Conservation (phyloP, 164 flowering plant species). For the Chimonanthus praecox region DNA sequence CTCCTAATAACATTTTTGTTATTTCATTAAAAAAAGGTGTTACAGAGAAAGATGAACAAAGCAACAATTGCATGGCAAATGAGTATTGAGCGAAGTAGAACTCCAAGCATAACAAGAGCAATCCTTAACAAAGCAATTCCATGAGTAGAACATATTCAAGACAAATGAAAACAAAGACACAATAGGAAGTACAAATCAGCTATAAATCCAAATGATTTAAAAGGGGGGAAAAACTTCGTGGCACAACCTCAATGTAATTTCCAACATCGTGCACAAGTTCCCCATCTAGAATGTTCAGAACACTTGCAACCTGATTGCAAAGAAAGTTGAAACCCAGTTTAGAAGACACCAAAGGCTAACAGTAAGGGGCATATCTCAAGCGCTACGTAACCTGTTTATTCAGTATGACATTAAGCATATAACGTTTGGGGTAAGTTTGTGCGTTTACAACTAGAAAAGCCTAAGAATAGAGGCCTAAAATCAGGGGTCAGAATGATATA, state of each 20-base stretch:
- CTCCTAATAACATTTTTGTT: too few relatives aligned
- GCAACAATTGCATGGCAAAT: too few relatives aligned
- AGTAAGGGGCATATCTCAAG: constrained; percentile 3
- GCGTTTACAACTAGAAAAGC: not conserved
- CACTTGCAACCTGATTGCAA: constrained; percentile 70
- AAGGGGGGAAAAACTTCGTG: not conserved
- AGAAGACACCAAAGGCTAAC: constrained; percentile 1
- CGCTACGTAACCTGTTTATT: not conserved
- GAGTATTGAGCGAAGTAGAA: too few relatives aligned
- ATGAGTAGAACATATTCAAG: constrained; percentile 2
- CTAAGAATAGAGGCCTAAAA: not conserved
- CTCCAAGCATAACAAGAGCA: too few relatives aligned
- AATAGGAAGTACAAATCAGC: not conserved
- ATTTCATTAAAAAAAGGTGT: too few relatives aligned
- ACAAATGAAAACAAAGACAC: not conserved
- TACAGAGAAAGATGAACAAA: too few relatives aligned
- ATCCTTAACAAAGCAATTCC: not conserved
- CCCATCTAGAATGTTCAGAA: constrained; percentile 74
- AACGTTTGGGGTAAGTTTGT: too few relatives aligned
- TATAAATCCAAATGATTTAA: not conserved
- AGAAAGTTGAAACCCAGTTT: not conserved
- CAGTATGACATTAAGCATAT: too few relatives aligned
- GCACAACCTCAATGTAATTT: constrained; percentile 66
- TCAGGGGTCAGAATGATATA: too few relatives aligned
- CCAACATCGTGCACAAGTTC: constrained; percentile 69